Evolutionary conservation across 1,139 yeast species (phyloP).

Genomic region (Arxiozyma bovina): DNA sequence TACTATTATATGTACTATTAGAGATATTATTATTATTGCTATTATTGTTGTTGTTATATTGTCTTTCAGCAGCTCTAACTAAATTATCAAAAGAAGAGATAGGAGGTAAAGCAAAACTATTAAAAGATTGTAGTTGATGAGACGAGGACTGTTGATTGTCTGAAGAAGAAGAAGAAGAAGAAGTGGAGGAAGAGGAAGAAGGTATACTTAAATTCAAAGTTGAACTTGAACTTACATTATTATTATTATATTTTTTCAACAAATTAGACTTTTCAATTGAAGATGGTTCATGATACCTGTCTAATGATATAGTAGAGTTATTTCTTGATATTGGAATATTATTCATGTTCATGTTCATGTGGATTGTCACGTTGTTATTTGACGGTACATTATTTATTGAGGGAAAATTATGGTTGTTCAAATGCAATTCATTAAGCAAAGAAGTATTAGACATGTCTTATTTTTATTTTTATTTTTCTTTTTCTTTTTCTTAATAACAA

Average conservation of each 20-base stretch:
- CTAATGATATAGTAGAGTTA: conserved; percentile 5
- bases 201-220: too few relatives aligned
- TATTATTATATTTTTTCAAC: neutral
- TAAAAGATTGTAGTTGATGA: neutral
- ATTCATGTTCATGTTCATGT: neutral
- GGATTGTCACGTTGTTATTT: neutral
- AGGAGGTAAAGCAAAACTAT: conserved; percentile 18
- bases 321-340: neutral
- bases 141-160: neutral
- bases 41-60: conserved; percentile 6
- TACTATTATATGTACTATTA: too few relatives aligned
- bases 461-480: too few relatives aligned
- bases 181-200: too few relatives aligned
- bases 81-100: conserved; percentile 24
- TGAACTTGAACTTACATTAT: neutral
- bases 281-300: conserved; percentile 11
- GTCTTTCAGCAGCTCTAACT: conserved; percentile 18
- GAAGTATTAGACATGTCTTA: neutral
- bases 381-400: neutral
- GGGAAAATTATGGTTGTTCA: neutral
- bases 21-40: neutral
- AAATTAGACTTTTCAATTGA: conserved; percentile 8
- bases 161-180: too few relatives aligned
- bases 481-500: too few relatives aligned
- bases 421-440: neutral